These are phyloP conservation scores for Backusella australiensis DNA, from an alignment of 192 early-diverging fungal genomes.

Conservation along the genomic window DNA sequence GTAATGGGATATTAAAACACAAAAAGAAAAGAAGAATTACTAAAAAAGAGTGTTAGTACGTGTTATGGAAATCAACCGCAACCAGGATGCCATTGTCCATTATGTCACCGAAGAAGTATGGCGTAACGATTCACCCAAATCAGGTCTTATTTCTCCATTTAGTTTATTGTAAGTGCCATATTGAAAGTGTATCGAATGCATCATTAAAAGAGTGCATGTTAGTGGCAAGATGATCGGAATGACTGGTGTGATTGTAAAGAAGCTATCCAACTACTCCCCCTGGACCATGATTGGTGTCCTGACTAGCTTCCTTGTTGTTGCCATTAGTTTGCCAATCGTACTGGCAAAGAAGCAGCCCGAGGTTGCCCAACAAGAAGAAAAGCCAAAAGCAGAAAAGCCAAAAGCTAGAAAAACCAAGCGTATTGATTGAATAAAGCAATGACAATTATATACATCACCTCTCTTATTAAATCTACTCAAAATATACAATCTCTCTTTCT, in stretches of 20 bases:
- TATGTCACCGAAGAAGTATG: constrained; percentile 5
- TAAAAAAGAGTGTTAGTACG: constrained; percentile 14
- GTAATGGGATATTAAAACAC: not conserved
- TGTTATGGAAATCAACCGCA: not conserved
- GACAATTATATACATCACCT: not conserved
- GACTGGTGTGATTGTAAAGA: constrained; percentile 11
- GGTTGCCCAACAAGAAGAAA: not conserved
- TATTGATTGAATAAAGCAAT: constrained; percentile 17
- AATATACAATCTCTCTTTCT: not conserved
- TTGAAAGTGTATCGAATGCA: not conserved
- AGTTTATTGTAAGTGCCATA: constrained; percentile 14
- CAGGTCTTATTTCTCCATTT: constrained; percentile 22
- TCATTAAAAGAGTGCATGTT: not conserved
- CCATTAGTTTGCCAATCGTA: not conserved
- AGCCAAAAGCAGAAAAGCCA: not conserved
- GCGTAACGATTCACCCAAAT: constrained; percentile 6
- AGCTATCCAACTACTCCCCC: constrained; percentile 7
- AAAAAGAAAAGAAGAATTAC: not conserved
- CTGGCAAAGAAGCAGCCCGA: not conserved
- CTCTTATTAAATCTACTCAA: not conserved
- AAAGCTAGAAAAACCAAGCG: constrained; percentile 12
- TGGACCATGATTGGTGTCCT: constrained; percentile 14
- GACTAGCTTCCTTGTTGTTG: constrained; percentile 6
- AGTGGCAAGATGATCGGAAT: constrained; percentile 12
- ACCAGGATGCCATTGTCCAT: not conserved